These are phyloP conservation scores for Davidsoniella neocaledoniae DNA, from an alignment of 2,329 filamentous ascomycete genomes.

Conservation along the genomic window DNA sequence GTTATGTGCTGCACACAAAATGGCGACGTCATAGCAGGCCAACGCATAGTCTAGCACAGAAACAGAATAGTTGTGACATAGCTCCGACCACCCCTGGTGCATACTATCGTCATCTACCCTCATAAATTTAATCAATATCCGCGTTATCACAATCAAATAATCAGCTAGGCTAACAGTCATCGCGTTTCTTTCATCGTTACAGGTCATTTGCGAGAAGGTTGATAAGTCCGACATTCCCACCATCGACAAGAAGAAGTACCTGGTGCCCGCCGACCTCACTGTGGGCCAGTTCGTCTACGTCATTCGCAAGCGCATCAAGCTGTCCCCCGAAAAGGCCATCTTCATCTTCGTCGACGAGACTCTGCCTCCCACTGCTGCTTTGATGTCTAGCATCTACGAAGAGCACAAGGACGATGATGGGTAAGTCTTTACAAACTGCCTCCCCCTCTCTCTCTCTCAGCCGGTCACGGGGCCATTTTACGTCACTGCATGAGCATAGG, in stretches of 20 bases:
- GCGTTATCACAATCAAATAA: background rate
- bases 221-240: conserved; percentile 98
- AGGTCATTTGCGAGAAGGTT: conserved; percentile 99
- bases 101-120: background rate
- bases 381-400: conserved; percentile 99
- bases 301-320: conserved; percentile 99
- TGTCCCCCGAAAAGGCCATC: conserved; percentile 98
- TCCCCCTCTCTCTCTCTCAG: conserved; percentile 5
- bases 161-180: background rate
- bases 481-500: too few species aligned
- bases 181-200: conserved; percentile 11
- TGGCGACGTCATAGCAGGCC: conserved; percentile 1
- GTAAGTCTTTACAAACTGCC: conserved; percentile 23
- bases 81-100: background rate
- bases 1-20: too few species aligned
- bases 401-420: conserved; percentile 83
- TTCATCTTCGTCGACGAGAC: conserved; percentile 99
- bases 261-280: conserved; percentile 91
- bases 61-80: background rate
- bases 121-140: background rate
- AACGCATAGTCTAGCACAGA: too few species aligned
- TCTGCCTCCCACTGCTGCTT: conserved; percentile 82
- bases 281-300: conserved; percentile 99
- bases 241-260: conserved; percentile 99
- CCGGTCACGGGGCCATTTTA: too few species aligned